These are phyloP conservation scores for Fusarium duplospermum DNA, from an alignment of 2,329 filamentous ascomycete species.

Conservation along the genomic window DNA sequence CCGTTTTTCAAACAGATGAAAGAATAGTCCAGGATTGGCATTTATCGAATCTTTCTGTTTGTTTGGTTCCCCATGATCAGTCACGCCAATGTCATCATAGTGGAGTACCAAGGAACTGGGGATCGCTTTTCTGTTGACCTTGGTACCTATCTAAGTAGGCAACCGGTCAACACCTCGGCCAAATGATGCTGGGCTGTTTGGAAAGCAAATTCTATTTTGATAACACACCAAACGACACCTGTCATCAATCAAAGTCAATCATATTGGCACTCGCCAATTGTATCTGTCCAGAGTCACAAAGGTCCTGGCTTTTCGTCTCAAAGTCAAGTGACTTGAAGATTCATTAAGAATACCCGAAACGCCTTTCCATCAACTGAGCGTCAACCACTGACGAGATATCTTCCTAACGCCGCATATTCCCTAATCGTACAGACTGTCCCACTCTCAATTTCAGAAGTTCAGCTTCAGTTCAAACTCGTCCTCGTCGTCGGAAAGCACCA, in stretches of 20 bases:
- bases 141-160: not conserved
- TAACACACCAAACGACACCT: not conserved
- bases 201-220: not conserved
- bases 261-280: not conserved
- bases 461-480: conserved; percentile 68
- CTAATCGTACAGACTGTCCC: conserved; percentile 22
- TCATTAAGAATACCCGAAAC: conserved; percentile 18
- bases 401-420: conserved; percentile 30
- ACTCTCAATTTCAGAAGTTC: conserved; percentile 41
- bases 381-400: not conserved
- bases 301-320: not conserved
- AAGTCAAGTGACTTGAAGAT: not conserved
- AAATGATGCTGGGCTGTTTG: not conserved
- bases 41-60: not conserved
- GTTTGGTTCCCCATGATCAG: not conserved
- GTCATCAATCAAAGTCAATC: conserved; percentile 4
- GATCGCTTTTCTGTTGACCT: not conserved
- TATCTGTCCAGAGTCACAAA: not conserved
- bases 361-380: conserved; percentile 15
- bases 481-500: conserved; percentile 56
- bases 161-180: not conserved
- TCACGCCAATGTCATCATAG: not conserved
- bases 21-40: not conserved
- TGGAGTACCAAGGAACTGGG: not conserved
- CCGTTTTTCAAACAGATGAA: not conserved